These are phyloP conservation scores for Aspergillus texensis DNA, from an alignment of 2,329 filamentous ascomycete species.

Conservation along the genomic window DNA sequence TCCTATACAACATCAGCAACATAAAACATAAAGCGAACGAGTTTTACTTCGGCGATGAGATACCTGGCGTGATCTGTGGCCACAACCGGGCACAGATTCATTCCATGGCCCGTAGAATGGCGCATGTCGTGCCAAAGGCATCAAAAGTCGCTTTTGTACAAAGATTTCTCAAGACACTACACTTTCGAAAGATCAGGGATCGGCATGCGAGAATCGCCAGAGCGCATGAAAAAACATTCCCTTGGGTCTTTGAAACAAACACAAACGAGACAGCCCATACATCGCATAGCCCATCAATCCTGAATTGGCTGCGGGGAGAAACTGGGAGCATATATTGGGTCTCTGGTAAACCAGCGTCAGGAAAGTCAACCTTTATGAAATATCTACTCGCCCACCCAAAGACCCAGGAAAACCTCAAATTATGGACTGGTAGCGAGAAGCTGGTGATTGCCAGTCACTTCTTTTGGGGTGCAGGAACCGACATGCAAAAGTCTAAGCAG, in stretches of 20 bases:
- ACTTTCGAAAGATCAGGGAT: background rate
- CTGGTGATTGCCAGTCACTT: background rate
- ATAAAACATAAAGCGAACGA: background rate
- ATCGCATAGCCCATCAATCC: background rate
- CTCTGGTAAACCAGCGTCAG: background rate
- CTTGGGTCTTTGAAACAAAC: background rate
- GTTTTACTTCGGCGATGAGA: background rate
- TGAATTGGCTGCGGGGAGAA: background rate
- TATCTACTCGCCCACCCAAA: background rate
- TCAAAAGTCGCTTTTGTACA: background rate
- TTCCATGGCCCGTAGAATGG: background rate
- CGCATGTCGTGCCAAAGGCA: background rate
- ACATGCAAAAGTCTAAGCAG: background rate
- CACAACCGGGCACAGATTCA: background rate
- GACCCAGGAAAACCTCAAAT: background rate
- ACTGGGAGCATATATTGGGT: background rate
- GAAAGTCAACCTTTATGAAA: background rate
- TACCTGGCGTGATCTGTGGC: background rate
- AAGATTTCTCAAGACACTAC: background rate
- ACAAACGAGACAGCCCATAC: background rate
- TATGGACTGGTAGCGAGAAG: background rate
- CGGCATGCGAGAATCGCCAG: background rate
- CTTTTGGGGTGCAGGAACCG: background rate
- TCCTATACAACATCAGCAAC: background rate
- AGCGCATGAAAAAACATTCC: background rate